Evolutionary conservation across 2,329 filamentous ascomycete species (phyloP).

Genomic region (Neodidymelliopsis sp.): DNA sequence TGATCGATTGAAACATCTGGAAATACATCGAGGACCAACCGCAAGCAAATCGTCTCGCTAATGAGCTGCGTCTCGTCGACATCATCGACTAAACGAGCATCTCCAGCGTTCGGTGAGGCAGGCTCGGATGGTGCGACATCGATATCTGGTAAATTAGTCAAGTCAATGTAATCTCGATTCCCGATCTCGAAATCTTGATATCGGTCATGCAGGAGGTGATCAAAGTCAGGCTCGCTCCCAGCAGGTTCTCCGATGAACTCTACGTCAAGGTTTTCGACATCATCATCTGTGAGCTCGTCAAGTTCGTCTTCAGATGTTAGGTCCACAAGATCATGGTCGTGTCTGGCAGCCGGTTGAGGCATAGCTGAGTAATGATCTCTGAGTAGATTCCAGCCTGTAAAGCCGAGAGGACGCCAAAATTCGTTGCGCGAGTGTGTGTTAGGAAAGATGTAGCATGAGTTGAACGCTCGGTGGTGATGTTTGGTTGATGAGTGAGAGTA

Average conservation of each 20-base stretch:
- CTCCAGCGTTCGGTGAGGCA: background rate
- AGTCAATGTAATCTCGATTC: constrained; percentile 25
- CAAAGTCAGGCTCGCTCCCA: constrained; percentile 7
- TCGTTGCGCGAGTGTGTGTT: background rate
- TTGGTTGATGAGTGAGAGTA: background rate
- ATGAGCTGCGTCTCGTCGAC: constrained; percentile 8
- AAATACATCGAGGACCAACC: constrained; percentile 44
- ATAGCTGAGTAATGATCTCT: constrained; percentile 10
- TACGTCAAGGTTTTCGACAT: constrained; percentile 14
- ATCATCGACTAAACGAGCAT: background rate
- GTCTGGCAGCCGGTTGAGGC: constrained; percentile 13
- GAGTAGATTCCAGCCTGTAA: background rate
- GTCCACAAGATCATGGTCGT: constrained; percentile 26
- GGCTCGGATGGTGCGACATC: constrained; percentile 28
- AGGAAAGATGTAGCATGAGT: no score
- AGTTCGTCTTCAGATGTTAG: constrained; percentile 34
- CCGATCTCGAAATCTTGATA: background rate
- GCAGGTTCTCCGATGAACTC: constrained; percentile 1
- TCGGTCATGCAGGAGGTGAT: constrained; percentile 7
- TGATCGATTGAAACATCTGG: constrained; percentile 45
- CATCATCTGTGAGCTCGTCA: constrained; percentile 12
- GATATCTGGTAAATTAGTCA: constrained; percentile 34
- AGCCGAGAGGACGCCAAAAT: background rate
- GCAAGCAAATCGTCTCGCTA: constrained; percentile 37
- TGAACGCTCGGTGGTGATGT: background rate